Percentiles rank a stretch among this genome's conserved stretches.
phyloP scores from a whole-genome alignment of 2,329 filamentous ascomycete genomes.

The Harringtonia lauricola region DNA sequence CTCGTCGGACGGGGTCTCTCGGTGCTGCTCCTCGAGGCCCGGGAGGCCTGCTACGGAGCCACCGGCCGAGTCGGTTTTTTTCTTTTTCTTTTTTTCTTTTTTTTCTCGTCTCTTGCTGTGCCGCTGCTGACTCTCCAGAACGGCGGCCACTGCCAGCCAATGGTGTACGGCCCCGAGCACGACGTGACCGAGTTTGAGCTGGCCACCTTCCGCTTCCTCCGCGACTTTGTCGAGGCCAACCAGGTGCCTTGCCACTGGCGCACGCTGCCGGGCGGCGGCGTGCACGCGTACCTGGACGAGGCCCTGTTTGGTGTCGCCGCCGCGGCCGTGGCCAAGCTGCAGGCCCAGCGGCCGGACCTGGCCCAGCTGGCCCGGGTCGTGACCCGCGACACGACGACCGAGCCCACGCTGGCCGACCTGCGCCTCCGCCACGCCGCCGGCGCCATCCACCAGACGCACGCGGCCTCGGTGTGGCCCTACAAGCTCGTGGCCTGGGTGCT shows the following conservation, averaged over 20 bases:
- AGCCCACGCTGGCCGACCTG: slow-evolving; percentile 22
- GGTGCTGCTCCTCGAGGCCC: slow-evolving; percentile 66
- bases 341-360: slow-evolving; percentile 43
- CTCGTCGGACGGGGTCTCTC: slow-evolving; percentile 35
- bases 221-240: slow-evolving; percentile 42
- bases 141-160: slow-evolving; percentile 65
- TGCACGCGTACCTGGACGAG: slow-evolving; percentile 50
- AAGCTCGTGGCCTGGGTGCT: slow-evolving; percentile 68
- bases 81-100: neutral
- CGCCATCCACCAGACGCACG: slow-evolving; percentile 52
- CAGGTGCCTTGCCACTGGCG: slow-evolving; percentile 61
- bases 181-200: slow-evolving; percentile 63
- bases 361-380: slow-evolving; percentile 34
- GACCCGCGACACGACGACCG: slow-evolving; percentile 10
- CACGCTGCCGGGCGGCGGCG: slow-evolving; percentile 38
- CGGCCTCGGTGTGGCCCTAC: slow-evolving; percentile 71
- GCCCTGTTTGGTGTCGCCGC: slow-evolving; percentile 42
- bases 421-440: slow-evolving; percentile 47
- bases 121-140: slow-evolving; percentile 31
- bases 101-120: neutral
- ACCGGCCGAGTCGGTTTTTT: slow-evolving; percentile 56
- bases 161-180: slow-evolving; percentile 49
- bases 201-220: slow-evolving; percentile 51
- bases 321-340: slow-evolving; percentile 37
- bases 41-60: slow-evolving; percentile 74